Evolutionary conservation across 2,329 filamentous ascomycete species (phyloP), one percentile per base, ranked within the genome.

Genomic region (Sarocladiaceae sp.): DNA sequence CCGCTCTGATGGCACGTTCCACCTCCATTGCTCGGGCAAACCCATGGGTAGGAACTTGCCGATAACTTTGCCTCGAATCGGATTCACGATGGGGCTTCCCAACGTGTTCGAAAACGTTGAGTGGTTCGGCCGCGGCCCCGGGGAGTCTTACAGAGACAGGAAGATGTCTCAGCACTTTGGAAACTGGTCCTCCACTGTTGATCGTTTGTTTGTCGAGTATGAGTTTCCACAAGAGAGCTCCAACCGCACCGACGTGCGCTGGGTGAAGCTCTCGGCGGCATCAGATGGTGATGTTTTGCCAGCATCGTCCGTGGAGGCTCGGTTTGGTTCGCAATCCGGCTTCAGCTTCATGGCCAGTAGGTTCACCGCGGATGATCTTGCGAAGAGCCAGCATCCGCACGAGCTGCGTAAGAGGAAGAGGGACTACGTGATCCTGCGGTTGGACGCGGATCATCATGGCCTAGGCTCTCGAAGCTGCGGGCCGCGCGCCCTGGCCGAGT

Each of bases 81-180:
- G 74, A 0, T 54, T 76, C 60, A 67, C 34, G 49, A 72, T 33
- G 56, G 63, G 45, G 39, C 71, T 16, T 56, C 65, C 6, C 39
- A 55, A 5, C 39, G 53, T 35, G 10, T 51, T 54, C n/a, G 37
- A 51, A 43, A 27, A 50, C 1, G 51, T 48, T 2, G 50, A 59
- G 3, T 88, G 82, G 82, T 85, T 80, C 53, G 82, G 83, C 4
- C 74, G 78, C 3, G 83, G 83, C 0, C 79, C 80, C 0, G 78
- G 78, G 2, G 81, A 85, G 58, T 76, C 70, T 10, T 88, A 86
- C 64, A 63, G 66, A 13, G 83, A 88, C 62, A 82, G 74, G 64
- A 83, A 84, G 57, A 57, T 68, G 11, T 73, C 76, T 3, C 80
- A 85, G 55, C 59, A 62, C 1, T 61, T 83, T 3, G 81, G 78